Conservation (phyloP, 257 asterid genomes). For the Solanum lycopersicoides region DNA sequence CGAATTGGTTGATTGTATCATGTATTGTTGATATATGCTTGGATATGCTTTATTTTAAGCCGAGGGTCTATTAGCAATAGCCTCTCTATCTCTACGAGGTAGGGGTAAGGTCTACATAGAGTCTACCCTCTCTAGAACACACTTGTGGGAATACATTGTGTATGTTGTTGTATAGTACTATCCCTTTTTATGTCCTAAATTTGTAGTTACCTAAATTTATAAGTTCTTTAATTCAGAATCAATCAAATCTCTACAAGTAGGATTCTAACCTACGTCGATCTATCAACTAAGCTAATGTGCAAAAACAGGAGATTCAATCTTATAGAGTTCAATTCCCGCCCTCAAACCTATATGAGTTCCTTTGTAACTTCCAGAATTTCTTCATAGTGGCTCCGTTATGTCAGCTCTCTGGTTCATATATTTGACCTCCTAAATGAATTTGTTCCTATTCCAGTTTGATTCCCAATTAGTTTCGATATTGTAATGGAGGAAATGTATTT, state of each 20-base stretch:
- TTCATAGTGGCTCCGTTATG: neutral
- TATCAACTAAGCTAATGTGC: neutral
- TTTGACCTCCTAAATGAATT: neutral
- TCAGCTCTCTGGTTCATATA: neutral
- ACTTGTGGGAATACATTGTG: neutral
- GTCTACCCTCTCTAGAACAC: fast-evolving
- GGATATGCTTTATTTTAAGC: neutral
- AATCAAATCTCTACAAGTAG: neutral
- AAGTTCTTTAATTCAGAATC: neutral
- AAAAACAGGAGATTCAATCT: neutral
- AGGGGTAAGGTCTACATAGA: neutral
- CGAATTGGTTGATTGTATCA: neutral
- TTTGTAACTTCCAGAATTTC: neutral
- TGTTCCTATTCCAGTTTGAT: neutral
- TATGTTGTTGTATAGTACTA: neutral
- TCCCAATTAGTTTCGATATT: neutral
- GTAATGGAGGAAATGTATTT: neutral
- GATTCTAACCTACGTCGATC: neutral
- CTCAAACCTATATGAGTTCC: neutral
- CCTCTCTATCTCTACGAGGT: neutral
- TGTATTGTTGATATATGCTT: neutral
- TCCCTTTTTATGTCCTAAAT: neutral
- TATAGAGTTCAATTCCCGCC: neutral
- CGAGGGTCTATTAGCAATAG: neutral
- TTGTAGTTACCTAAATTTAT: neutral